Evolutionary conservation across 441 rosid species (phyloP), one percentile per base, ranked within the genome.

Genomic region (Hura crepitans): DNA sequence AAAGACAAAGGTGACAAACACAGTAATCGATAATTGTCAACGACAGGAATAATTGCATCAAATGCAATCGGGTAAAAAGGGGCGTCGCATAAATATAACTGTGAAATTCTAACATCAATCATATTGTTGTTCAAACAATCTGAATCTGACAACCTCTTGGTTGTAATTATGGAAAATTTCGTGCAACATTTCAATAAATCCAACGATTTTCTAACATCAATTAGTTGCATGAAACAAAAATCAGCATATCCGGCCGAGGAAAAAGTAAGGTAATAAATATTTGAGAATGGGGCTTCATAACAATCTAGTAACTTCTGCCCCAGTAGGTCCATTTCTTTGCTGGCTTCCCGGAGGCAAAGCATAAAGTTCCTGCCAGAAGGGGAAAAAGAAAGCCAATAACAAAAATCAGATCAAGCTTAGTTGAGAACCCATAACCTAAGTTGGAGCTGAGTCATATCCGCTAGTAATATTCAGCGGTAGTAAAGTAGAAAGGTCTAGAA

Each of bases 311-410:
- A 82, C 96, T 91, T 87, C 97, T 88, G 72, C 98, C 98, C 97
- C 97, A 93, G 67, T 87, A 93, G 58, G 92, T 89, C 98, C 98
- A 93, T 70, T 80, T 91, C 79, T 79, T 91, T 0, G 98, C 98
- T 11, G 95, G 92, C 84, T 91, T 93, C 56, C 96, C 97, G 0
- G 96, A 91, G 13, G 91, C 97, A 78, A 94, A 94, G 81, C 98
- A 94, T 28, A 62, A 74, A 6, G 97, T 89, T 31, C 96, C 99
- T 94, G 84, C 39, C n/a, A n/a, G n/a, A n/a, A 39, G 28, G 12
- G 42, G 8, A 1, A 61, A 66, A 37, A 58, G 54, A 33, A 2
- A 1, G 30, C 49, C 10, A 25, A 49, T 22, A 54, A 66, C 30
- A 31, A 37, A 35, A 4, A 20, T 8, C 20, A 20, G 2, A 42